Evolutionary conservation across 768 basidiomycete genomes (phyloP), one percentile per base, ranked within the genome.

Genomic region (Guyanaporus albipodus): DNA sequence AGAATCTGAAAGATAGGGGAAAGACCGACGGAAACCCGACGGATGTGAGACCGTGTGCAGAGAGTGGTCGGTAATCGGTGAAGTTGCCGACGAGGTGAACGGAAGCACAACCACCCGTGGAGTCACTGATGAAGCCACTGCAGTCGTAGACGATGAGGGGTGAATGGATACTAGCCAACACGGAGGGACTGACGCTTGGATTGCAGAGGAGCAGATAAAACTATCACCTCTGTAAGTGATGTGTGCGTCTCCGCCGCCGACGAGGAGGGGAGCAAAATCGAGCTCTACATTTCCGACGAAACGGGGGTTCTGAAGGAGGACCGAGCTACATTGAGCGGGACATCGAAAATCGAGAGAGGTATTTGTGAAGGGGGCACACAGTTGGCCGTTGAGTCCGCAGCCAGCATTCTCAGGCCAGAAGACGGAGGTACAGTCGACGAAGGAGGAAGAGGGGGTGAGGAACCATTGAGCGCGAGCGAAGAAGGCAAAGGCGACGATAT

Each of bases 151-250:
- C 43, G 38, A 21, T 59, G 15, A 60, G 45, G n/a, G n/a, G n/a
- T 42, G 35, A 42, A 44, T 38, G n/a, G 19, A 18, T 36, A 27
- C 11, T 21, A n/a, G 38, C 23, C 7, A 27, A 52, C 24, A 46
- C 36, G 14, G 32, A 45, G 42, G 19, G 42, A 75, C 79, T 65
- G 62, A 91, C 83, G 82, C 80, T 70, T 92, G 90, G 32, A 83
- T 72, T 32, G 88, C 91, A 33, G 91, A 82, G 33, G 87, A 80
- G 62, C 91, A 93, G 29, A 92, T 78, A 62, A 92, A 93, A 46
- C 76, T 82, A 62, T 93, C 91, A 2, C 82, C 88, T 58, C 91
- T 76, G 58, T 92, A 93, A 4, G 89, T 91, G 32, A 61, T 60
- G 38, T 81, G 72, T 1, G 50, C 50, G 66, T 91, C 89, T 3